A percentile compares a stretch with the other conserved stretches of the same genome.
Conservation (phyloP, 192 early-diverging fungal genomes). For the Gamsiella multidivaricata region DNA sequence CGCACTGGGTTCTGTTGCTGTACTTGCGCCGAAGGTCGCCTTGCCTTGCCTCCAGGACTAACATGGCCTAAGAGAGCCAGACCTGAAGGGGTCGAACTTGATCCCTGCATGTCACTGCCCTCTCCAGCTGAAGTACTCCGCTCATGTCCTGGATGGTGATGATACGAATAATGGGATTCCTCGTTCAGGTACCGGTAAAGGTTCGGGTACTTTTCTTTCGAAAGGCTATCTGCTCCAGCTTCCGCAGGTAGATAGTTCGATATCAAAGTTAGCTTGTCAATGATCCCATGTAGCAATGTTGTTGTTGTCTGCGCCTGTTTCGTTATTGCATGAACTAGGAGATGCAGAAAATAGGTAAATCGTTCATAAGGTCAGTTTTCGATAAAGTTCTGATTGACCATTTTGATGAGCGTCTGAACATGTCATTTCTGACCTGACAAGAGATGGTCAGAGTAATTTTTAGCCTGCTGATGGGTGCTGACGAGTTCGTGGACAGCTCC, state of each 20-base stretch:
- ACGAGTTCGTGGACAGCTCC: constrained; percentile 25
- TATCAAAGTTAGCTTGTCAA: constrained; percentile 20
- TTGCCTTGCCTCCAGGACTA: background rate
- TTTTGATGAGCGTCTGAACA: too few species aligned
- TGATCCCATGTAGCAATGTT: constrained; percentile 16
- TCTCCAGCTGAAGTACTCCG: background rate
- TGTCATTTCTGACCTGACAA: constrained; percentile 24
- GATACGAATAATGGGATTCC: background rate
- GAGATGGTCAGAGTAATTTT: constrained; percentile 25
- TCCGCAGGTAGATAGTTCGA: constrained; percentile 1
- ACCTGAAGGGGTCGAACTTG: background rate
- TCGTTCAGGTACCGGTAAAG: constrained; percentile 18
- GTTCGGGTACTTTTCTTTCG: constrained; percentile 17
- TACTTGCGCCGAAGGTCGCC: background rate
- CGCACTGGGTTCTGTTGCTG: constrained; percentile 3
- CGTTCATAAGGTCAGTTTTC: background rate
- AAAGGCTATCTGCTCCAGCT: background rate
- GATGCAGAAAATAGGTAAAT: background rate
- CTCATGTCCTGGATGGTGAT: background rate
- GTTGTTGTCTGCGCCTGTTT: constrained; percentile 32
- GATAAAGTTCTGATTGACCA: too few species aligned
- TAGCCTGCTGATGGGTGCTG: constrained; percentile 28
- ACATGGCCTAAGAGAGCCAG: constrained; percentile 25
- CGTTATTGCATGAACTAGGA: constrained; percentile 28
- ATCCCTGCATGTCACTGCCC: background rate